A percentile compares a stretch with the other conserved stretches of the same genome.
Evolutionary conservation across 2,329 filamentous ascomycete genomes (phyloP).

Genomic region (Alternaria rosae): DNA sequence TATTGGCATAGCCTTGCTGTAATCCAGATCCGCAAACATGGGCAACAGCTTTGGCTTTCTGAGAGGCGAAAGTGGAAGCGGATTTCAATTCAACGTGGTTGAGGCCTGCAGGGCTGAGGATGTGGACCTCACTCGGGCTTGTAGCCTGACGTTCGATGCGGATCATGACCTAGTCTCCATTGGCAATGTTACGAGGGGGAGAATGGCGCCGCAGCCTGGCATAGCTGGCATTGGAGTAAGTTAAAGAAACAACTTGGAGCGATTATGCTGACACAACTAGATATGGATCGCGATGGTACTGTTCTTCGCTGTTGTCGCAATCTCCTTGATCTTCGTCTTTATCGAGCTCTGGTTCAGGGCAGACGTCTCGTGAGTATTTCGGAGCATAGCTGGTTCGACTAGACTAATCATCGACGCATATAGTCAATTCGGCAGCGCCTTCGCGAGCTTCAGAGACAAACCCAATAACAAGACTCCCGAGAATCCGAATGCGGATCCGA

Average conservation of each 20-base stretch:
- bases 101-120: not conserved
- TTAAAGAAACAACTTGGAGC: not conserved
- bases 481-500: not conserved
- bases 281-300: not conserved
- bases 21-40: not conserved
- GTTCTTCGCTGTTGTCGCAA: not conserved
- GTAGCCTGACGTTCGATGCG: not conserved
- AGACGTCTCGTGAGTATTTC: not conserved
- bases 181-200: not conserved
- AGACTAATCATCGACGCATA: not conserved
- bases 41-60: not conserved
- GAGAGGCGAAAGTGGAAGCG: not conserved
- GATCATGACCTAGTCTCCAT: not conserved
- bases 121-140: not conserved
- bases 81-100: not conserved
- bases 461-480: not conserved
- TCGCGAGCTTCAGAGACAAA: not conserved
- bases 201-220: not conserved
- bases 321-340: not conserved
- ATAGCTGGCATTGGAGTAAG: not conserved
- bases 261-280: not conserved
- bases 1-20: not conserved
- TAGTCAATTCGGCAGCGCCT: not conserved
- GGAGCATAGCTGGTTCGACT: rapidly evolving
- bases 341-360: not conserved